These are phyloP conservation scores for Pestalotiopsis sp. DNA, from an alignment of 2,329 filamentous ascomycete species.

Conservation along the genomic window DNA sequence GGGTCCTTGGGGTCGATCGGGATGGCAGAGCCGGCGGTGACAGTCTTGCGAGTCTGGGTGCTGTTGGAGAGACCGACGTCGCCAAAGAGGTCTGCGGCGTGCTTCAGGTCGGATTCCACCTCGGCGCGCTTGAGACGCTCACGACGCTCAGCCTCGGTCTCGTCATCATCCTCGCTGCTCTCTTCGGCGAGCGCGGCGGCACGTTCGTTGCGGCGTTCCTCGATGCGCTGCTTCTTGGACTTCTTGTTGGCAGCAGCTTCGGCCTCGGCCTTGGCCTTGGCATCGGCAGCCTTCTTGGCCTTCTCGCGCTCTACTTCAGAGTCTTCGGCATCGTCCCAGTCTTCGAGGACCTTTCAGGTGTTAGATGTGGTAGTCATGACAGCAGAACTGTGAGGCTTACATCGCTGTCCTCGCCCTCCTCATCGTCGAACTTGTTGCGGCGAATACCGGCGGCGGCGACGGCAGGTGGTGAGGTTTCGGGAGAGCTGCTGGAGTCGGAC, in stretches of 20 bases:
- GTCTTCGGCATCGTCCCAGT: constrained; percentile 96
- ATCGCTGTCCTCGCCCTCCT: constrained; percentile 17
- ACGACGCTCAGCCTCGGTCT: constrained; percentile 73
- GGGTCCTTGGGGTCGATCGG: constrained; percentile 75
- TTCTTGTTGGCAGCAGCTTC: constrained; percentile 91
- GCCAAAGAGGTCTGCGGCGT: constrained; percentile 91
- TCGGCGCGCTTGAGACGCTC: constrained; percentile 78
- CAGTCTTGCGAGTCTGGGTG: constrained; percentile 59
- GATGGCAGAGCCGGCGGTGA: constrained; percentile 66
- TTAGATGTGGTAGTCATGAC: background rate
- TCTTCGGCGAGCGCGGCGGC: constrained; percentile 53
- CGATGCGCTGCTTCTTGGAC: constrained; percentile 82
- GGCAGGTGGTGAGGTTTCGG: constrained; percentile 5
- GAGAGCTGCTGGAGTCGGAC: constrained; percentile 15
- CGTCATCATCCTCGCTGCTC: constrained; percentile 68
- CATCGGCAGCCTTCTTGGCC: constrained; percentile 81
- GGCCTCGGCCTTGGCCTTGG: constrained; percentile 86
- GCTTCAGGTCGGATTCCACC: constrained; percentile 84
- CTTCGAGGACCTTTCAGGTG: constrained; percentile 76
- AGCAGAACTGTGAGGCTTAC: constrained; percentile 5
- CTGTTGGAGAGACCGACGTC: constrained; percentile 62
- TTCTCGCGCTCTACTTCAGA: constrained; percentile 97
- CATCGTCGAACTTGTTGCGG: constrained; percentile 16
- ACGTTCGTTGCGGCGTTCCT: constrained; percentile 72
- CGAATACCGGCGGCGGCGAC: constrained; percentile 6